phyloP scores from a whole-genome alignment of 352 stramenopile genomes.

The Globisporangium alternatum region DNA sequence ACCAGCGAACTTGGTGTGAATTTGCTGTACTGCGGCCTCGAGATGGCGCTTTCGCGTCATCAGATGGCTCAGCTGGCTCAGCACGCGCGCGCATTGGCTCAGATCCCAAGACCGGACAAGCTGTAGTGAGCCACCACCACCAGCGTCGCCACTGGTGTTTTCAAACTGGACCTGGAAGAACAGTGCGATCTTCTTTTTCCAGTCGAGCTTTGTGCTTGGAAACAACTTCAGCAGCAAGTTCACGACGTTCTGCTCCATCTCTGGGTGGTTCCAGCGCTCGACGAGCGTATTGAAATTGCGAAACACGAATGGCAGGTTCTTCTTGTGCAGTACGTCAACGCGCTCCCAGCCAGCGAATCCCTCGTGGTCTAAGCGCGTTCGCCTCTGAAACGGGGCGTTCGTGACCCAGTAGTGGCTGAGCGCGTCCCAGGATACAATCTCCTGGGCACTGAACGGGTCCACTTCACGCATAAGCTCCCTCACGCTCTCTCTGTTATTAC shows the following conservation, averaged over 20 bases:
- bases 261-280: slow-evolving; percentile 52
- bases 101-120: slow-evolving; percentile 17
- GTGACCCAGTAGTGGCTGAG: slow-evolving; percentile 46
- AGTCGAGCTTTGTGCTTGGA: slow-evolving; percentile 54
- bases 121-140: background rate
- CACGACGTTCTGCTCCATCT: slow-evolving; percentile 39
- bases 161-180: slow-evolving; percentile 48
- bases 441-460: slow-evolving; percentile 28
- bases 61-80: slow-evolving; percentile 35
- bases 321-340: slow-evolving; percentile 33
- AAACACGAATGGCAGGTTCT: slow-evolving; percentile 23
- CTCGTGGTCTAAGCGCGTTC: slow-evolving; percentile 23
- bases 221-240: slow-evolving; percentile 45
- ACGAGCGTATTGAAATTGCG: slow-evolving; percentile 33
- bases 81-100: slow-evolving; percentile 23
- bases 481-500: slow-evolving; percentile 18
- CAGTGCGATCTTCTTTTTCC: slow-evolving; percentile 43
- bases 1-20: slow-evolving; percentile 26
- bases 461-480: slow-evolving; percentile 40
- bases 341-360: slow-evolving; percentile 38
- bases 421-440: slow-evolving; percentile 45
- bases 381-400: slow-evolving; percentile 52
- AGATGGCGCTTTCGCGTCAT: slow-evolving; percentile 34
- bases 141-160: background rate
- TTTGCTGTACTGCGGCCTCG: slow-evolving; percentile 19